Evolutionary conservation across 208 protist species (phyloP), one percentile per base, ranked within the genome.

Genomic region (Trypanosoma boissoni): DNA sequence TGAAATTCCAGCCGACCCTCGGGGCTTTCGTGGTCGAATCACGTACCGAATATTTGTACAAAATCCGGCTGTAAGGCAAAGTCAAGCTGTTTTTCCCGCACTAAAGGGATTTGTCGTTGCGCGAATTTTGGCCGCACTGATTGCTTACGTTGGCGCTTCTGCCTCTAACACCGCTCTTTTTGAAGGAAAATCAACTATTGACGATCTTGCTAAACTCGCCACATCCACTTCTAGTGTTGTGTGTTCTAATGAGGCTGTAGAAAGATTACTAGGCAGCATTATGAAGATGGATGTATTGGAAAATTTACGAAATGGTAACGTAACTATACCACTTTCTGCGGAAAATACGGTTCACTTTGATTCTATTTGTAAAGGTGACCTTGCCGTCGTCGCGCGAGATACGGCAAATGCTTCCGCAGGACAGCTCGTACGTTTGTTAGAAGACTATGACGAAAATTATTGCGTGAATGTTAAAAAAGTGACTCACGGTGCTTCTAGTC

Each of bases 111-210:
- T 90, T 48, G 63, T 96, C 8, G 69, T 92, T 2, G 90, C 84
- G 12, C 86, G 90, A 18, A 86, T 96, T 65, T 72, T 96, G 26
- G 79, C 88, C 21, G 90, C 90, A n/a, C 68, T 96, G 18, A 75
- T 77, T 56, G 83, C 89, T 1, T 95, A 80, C 49, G 73, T 88
- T 21, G 77, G 87, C 58, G 70, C 45, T 18, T 20, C 41, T 21
- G n/a, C 26, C 21, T 31, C 23, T 63, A 23, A 39, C 50, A 23
- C 42, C 26, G 48, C n/a, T 34, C 36, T 56, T 70, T 86, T 72
- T 81, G 63, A 65, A 31, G 56, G 63, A 21, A 37, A 27, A 14
- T 28, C 0, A 26, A 27, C 63, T 28, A 58, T 64, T 59, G 49
- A 44, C 14, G 5, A 32, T 23, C 41, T 70, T n/a, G 27, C 10